phyloP scores from a whole-genome alignment of 139 green algal genomes.

The Eudorina sp. region DNA sequence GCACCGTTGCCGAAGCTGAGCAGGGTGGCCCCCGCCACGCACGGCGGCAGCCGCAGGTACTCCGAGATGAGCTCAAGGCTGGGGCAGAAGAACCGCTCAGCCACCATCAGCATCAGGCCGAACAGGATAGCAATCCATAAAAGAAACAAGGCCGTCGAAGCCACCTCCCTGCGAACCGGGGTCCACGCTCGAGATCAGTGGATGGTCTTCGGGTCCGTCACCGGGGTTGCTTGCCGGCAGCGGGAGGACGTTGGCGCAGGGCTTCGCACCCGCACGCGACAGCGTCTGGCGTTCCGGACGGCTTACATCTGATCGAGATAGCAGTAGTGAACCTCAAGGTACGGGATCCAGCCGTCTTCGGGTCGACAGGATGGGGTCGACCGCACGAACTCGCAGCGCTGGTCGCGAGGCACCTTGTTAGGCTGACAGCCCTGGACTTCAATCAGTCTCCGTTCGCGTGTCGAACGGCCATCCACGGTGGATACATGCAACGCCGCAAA shows the following conservation, averaged over 20 bases:
- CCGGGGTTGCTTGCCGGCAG: no score
- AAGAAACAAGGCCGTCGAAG: slow-evolving; percentile 51
- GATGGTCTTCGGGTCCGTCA: no score
- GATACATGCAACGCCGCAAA: background rate
- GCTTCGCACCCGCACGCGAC: no score
- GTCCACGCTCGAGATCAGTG: no score
- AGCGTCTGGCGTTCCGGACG: background rate
- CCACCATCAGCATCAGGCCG: slow-evolving; percentile 60
- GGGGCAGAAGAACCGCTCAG: slow-evolving; percentile 63
- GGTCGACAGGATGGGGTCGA: slow-evolving; percentile 17
- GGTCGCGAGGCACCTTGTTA: slow-evolving; percentile 4
- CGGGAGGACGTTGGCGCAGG: no score
- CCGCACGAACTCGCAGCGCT: slow-evolving; percentile 58
- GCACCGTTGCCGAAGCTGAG: slow-evolving; percentile 80
- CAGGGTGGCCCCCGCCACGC: slow-evolving; percentile 75
- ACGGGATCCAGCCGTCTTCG: slow-evolving; percentile 47
- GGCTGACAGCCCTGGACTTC: slow-evolving; percentile 19
- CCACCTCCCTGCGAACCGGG: slow-evolving; percentile 46
- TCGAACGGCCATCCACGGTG: background rate
- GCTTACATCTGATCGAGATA: slow-evolving; percentile 27
- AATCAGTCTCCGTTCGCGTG: background rate
- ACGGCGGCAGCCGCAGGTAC: slow-evolving; percentile 64
- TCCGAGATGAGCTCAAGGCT: slow-evolving; percentile 74
- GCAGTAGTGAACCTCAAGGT: slow-evolving; percentile 62
- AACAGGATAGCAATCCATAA: slow-evolving; percentile 60